These are phyloP conservation scores for Verticillium alfalfae DNA, from an alignment of 2,329 filamentous ascomycete species.

Conservation along the genomic window DNA sequence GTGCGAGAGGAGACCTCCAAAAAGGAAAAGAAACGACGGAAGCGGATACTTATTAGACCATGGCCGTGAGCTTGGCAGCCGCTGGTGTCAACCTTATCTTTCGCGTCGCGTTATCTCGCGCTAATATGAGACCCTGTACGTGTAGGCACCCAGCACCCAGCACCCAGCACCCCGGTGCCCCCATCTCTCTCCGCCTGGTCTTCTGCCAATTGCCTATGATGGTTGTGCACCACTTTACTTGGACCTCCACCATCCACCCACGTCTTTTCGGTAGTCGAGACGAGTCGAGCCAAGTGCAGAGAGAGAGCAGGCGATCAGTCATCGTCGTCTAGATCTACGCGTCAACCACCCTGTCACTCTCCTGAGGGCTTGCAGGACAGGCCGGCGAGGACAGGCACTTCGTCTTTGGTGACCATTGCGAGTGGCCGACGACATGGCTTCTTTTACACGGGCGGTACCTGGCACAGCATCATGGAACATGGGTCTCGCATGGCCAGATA, in stretches of 20 bases:
- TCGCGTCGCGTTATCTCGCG: neutral
- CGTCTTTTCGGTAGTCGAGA: neutral
- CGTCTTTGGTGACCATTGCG: neutral
- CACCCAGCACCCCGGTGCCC: neutral
- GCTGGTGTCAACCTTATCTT: neutral
- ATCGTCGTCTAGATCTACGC: neutral
- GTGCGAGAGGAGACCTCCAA: neutral
- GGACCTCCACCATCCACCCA: neutral
- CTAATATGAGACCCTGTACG: neutral
- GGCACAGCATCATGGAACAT: neutral
- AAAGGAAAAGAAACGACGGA: neutral
- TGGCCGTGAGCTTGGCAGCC: neutral
- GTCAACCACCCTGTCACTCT: neutral
- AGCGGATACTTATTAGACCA: neutral
- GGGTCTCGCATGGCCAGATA: neutral
- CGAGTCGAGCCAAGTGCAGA: neutral
- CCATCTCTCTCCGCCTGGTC: no score
- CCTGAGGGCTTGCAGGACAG: neutral
- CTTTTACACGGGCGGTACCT: neutral
- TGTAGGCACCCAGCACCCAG: no score
- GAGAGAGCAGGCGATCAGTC: neutral
- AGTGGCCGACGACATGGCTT: neutral
- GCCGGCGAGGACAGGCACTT: neutral
- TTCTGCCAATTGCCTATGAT: neutral
- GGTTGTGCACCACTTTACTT: neutral